phyloP scores from a whole-genome alignment of 352 stramenopile genomes.

The Pythium phragmitis region DNA sequence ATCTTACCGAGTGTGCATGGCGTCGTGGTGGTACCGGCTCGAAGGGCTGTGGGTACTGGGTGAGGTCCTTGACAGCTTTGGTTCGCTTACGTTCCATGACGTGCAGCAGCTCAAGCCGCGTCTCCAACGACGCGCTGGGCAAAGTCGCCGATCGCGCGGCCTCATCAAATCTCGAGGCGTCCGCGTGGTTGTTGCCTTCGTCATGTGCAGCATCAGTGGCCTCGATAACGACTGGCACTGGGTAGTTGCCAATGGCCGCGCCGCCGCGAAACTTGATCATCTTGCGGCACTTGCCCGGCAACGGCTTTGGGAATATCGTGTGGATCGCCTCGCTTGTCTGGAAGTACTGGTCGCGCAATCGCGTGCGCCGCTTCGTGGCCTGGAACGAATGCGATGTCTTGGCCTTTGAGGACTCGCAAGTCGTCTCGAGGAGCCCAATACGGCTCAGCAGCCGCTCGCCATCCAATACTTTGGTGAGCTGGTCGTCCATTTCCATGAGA shows the following conservation, averaged over 20 bases:
- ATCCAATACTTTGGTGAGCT: conserved; percentile 53
- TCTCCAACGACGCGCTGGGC: conserved; percentile 20
- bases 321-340: conserved; percentile 60
- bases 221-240: conserved; percentile 3
- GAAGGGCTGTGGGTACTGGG: not conserved
- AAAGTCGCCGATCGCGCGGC: conserved; percentile 8
- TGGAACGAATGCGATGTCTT: conserved; percentile 46
- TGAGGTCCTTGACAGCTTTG: not conserved
- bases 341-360: conserved; percentile 59
- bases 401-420: conserved; percentile 46
- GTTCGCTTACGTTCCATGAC: conserved; percentile 23
- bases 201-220: not conserved
- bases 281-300: conserved; percentile 46
- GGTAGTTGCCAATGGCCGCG: conserved; percentile 46
- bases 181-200: not conserved
- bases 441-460: conserved; percentile 51
- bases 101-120: conserved; percentile 31
- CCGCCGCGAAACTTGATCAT: conserved; percentile 55
- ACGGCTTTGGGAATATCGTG: conserved; percentile 50
- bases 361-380: conserved; percentile 35
- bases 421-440: conserved; percentile 58
- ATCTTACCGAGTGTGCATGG: not conserved
- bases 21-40: not conserved
- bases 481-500: conserved; percentile 38
- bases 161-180: not conserved